Evolutionary conservation across 208 protist genomes (phyloP).

Genomic region (Acanthamoeba triangularis): DNA sequence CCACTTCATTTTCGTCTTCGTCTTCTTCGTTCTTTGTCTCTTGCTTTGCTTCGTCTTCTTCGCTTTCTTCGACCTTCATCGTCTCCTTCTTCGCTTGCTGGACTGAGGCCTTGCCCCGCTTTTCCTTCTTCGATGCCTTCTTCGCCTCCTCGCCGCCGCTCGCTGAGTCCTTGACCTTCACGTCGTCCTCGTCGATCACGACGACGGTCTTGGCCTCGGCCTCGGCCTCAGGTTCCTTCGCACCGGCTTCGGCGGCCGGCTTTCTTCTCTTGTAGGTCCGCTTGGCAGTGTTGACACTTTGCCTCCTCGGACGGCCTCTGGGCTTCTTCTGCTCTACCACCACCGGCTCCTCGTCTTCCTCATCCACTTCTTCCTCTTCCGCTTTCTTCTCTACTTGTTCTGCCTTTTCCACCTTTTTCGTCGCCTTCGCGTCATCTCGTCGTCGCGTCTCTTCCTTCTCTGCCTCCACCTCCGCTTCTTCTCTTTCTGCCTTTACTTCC

Average conservation of each 20-base stretch:
- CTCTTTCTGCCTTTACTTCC: background rate
- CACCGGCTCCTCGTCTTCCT: background rate
- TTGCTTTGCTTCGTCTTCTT: background rate
- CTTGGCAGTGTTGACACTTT: background rate
- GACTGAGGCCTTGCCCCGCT: no score
- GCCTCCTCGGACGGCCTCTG: background rate
- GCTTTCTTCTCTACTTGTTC: no score
- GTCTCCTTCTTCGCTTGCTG: background rate
- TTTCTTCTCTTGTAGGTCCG: background rate
- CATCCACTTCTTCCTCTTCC: background rate
- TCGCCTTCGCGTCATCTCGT: no score
- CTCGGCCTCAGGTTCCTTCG: background rate
- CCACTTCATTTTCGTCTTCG: background rate
- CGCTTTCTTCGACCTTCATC: background rate
- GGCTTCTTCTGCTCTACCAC: background rate
- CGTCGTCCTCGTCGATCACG: background rate
- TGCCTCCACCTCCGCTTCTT: background rate
- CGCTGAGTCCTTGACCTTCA: background rate
- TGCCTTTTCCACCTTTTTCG: no score
- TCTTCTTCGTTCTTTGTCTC: background rate
- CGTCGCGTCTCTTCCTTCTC: no score
- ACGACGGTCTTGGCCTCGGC: background rate
- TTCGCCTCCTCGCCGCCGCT: background rate
- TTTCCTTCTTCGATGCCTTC: background rate
- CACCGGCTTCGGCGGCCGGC: background rate